Conservation (phyloP, 1,284 basidiomycete species). For the Trametes pubescens region DNA sequence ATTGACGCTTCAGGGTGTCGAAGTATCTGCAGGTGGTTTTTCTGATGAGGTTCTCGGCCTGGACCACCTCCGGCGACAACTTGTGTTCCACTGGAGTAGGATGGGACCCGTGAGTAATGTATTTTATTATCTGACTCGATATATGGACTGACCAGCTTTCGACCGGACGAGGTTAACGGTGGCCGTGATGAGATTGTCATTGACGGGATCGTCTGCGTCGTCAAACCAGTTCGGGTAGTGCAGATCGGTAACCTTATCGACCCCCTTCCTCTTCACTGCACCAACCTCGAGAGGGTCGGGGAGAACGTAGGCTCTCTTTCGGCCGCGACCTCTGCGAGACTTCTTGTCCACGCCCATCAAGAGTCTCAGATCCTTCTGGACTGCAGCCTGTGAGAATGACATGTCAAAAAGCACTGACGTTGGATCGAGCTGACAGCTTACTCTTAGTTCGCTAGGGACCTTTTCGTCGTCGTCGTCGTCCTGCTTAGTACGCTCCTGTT, state of each 20-base stretch:
- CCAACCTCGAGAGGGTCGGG: background rate
- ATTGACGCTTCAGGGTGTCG: background rate
- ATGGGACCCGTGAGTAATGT: no score
- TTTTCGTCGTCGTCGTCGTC: background rate
- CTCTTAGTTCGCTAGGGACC: background rate
- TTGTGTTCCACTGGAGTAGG: background rate
- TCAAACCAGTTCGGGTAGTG: conserved; percentile 2
- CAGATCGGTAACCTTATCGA: no score
- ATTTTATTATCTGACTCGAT: no score
- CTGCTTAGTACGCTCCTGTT: background rate
- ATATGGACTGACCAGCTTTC: conserved; percentile 1
- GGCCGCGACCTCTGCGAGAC: background rate
- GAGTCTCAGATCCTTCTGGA: background rate
- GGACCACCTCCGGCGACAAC: background rate
- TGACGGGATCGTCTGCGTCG: background rate
- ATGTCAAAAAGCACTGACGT: background rate
- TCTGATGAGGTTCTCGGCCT: background rate
- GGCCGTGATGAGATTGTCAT: background rate
- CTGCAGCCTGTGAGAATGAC: background rate
- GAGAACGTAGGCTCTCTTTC: background rate
- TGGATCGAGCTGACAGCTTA: background rate
- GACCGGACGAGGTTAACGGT: background rate
- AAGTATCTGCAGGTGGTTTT: background rate
- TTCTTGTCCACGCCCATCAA: background rate
- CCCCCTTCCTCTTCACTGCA: background rate